Evolutionary conservation across 371 early-diverging fungal genomes (phyloP).

Genomic region (Basidiobolus meristosporus): DNA sequence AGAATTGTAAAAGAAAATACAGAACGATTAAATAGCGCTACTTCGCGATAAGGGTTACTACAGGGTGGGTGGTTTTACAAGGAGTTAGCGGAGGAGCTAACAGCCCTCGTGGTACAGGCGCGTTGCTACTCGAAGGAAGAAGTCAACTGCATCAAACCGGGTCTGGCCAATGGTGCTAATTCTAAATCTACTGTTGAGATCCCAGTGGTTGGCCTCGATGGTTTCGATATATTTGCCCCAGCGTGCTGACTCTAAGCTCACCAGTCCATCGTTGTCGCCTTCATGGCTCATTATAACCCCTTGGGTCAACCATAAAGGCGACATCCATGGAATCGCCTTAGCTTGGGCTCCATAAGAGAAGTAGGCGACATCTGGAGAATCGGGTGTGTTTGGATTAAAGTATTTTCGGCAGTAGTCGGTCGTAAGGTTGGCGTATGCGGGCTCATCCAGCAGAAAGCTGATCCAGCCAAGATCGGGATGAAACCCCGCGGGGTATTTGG

Average conservation of each 20-base stretch:
- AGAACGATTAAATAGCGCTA: too few species aligned
- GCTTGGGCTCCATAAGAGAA: constrained; percentile 56
- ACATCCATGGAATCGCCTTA: constrained; percentile 19
- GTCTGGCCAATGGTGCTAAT: constrained; percentile 2
- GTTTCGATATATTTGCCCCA: constrained; percentile 78
- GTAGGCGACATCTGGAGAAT: constrained; percentile 56
- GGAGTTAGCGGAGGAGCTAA: constrained; percentile 6
- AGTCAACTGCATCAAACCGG: constrained; percentile 49
- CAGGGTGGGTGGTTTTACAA: too few species aligned
- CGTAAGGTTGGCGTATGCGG: constrained; percentile 78
- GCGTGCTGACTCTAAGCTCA: constrained; percentile 48
- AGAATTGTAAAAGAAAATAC: too few species aligned
- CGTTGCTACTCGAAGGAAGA: constrained; percentile 58
- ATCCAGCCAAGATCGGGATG: constrained; percentile 4
- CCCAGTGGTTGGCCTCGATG: constrained; percentile 70
- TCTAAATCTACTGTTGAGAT: constrained; percentile 36
- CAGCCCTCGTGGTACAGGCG: constrained; percentile 31
- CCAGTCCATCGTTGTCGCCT: constrained; percentile 84
- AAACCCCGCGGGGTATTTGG: too few species aligned
- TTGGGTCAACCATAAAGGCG: too few species aligned
- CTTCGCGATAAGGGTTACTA: too few species aligned
- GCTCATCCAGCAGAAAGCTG: constrained; percentile 65
- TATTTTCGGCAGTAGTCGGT: constrained; percentile 57
- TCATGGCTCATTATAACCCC: constrained; percentile 53
- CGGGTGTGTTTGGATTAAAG: constrained; percentile 74